Evolutionary conservation across 345 rosid genomes (phyloP).

Genomic region (Turritis glabra): DNA sequence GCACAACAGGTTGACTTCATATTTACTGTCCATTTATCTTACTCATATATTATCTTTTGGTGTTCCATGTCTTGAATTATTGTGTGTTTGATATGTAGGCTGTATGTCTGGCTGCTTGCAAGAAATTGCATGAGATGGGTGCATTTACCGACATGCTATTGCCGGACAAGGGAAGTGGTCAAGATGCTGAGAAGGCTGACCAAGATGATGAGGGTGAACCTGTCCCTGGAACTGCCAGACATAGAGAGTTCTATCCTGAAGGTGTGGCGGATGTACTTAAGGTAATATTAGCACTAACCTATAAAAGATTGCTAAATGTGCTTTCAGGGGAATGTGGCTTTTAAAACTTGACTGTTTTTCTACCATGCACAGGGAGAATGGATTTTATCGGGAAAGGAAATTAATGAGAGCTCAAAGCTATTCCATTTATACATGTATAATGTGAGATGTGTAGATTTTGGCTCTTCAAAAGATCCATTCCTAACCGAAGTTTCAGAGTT

Average conservation of each 20-base stretch:
- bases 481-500: slow-evolving; percentile 82
- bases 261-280: slow-evolving; percentile 89
- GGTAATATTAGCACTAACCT: slow-evolving; percentile 39
- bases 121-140: slow-evolving; percentile 99
- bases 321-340: background rate
- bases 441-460: slow-evolving; percentile 64
- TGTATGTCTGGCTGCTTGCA: slow-evolving; percentile 98
- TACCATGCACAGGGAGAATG: slow-evolving; percentile 81
- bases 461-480: slow-evolving; percentile 85
- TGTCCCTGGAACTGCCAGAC: slow-evolving; percentile 98
- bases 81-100: slow-evolving; percentile 56
- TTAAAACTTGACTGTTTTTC: background rate
- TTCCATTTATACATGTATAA: slow-evolving; percentile 75
- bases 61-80: slow-evolving; percentile 16
- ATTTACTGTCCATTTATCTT: background rate
- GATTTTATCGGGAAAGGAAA: slow-evolving; percentile 79
- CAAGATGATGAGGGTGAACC: slow-evolving; percentile 91
- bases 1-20: slow-evolving; percentile 78
- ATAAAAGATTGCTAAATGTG: background rate
- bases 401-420: slow-evolving; percentile 49
- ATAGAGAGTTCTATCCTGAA: slow-evolving; percentile 99
- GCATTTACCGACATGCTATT: slow-evolving; percentile 98
- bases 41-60: background rate
- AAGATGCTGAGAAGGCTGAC: slow-evolving; percentile 75
- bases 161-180: slow-evolving; percentile 98